A percentile compares a stretch with the other conserved stretches of the same genome.
phyloP scores from a whole-genome alignment of 768 basidiomycete species.

The Rhizopogon roseolus region DNA sequence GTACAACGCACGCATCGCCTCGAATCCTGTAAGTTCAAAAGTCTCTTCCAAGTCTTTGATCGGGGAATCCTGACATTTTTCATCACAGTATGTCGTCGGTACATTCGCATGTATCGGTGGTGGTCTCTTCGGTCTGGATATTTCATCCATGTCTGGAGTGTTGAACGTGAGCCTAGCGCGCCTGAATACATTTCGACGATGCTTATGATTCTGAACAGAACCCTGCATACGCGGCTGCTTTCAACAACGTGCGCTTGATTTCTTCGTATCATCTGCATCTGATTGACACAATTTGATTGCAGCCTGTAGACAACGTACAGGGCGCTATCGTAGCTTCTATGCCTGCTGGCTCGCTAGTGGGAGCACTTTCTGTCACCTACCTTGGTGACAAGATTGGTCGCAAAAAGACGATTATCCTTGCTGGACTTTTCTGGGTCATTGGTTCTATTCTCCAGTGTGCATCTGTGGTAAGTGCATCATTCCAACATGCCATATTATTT shows the following conservation, averaged over 20 bases:
- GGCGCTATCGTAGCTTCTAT: constrained; percentile 76
- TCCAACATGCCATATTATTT: background rate
- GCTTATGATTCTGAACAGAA: constrained; percentile 13
- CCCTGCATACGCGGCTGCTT: constrained; percentile 18
- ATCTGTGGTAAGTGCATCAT: constrained; percentile 29
- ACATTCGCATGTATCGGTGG: constrained; percentile 81
- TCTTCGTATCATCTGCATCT: background rate
- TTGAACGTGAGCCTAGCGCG: constrained; percentile 38
- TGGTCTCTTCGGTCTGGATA: constrained; percentile 76
- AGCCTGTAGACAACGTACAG: constrained; percentile 52
- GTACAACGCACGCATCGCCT: constrained; percentile 53
- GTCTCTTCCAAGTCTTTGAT: background rate
- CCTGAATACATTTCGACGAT: background rate
- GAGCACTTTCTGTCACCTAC: constrained; percentile 56
- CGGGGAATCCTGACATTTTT: background rate
- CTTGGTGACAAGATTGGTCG: constrained; percentile 65
- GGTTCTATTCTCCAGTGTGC: constrained; percentile 73
- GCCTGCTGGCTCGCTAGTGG: constrained; percentile 67
- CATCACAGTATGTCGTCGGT: constrained; percentile 67
- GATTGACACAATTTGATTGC: constrained; percentile 2
- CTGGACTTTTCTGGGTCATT: constrained; percentile 68
- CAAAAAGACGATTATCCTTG: constrained; percentile 60
- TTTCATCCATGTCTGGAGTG: constrained; percentile 79
- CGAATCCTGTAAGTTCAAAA: constrained; percentile 43
- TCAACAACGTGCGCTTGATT: constrained; percentile 17